Base-by-base conservation (phyloP, 371 early-diverging fungal species). In the Phascolomyces articulosus region DNA sequence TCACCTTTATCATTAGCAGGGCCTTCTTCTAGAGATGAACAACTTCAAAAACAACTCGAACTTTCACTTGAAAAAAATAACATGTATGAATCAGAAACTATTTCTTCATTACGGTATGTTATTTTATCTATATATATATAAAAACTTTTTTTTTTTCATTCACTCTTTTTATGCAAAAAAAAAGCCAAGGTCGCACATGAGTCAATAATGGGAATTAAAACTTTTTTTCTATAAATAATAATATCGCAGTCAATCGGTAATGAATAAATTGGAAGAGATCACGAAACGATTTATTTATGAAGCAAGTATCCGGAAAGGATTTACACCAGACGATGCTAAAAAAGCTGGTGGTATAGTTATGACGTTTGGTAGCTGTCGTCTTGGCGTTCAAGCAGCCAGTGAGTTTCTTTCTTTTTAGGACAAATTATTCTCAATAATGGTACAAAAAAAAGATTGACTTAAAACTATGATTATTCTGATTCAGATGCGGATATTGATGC, bases 351-450 rank as follows among this genome's bases (percentile, higher is more conserved):
- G 99, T 26, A 97, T 97, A 78, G 99, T 99, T 40, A 98, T 95
- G 74, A 98, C 99, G 0, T 99, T 96, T 82, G 99, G 99, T 11
- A 98, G 98, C 55, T 99, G 97, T 78, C 86, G 99, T 47, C 84
- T 99, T 10, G 99, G 99, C 23, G 99, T 99, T 2, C 99, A 99
- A 80, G 93, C 93, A 26, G 86, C 92, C 62, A 95, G 97, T 85
- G 81, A 59, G 60, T 28, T 20, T 4, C 15, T 27, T 55, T 4
- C 20, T 7, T 23, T 47, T 41, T 41, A 11, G 4, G 15, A 11
- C 41, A 41, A 31, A 31, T 10, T 6, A 31, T 10, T 31, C 3
- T 10, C 3, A 31, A 31, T 10, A 31, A 31, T 31, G 31, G 58
- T 18, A 40, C 15, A 40, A 23, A 34, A 40, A 20, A 40, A 58